Conservation (phyloP, 129 eudicot genomes). For the Arctium minus region DNA sequence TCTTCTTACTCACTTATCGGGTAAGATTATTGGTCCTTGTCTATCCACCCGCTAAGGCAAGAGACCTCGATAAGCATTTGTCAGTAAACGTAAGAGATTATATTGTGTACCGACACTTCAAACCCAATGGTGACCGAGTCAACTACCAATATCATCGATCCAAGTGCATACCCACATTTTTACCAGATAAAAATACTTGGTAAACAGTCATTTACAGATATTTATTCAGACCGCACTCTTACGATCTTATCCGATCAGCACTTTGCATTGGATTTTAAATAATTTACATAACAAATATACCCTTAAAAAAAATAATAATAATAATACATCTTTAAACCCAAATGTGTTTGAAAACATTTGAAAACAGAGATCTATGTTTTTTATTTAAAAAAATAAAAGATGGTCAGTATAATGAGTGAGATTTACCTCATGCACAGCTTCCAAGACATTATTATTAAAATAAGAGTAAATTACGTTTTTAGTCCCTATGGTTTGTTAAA, state of each 20-base stretch:
- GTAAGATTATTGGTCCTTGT: not conserved
- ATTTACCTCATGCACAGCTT: constrained; percentile 16
- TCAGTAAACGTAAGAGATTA: too few relatives aligned
- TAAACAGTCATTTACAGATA: too few relatives aligned
- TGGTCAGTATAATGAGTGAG: not conserved
- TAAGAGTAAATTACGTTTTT: too few relatives aligned
- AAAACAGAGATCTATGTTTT: constrained; percentile 1
- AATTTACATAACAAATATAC: not conserved
- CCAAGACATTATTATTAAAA: constrained; percentile 1
- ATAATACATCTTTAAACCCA: not conserved
- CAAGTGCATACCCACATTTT: not conserved
- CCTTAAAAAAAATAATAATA: not conserved
- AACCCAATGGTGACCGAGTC: not conserved
- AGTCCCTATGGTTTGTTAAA: too few relatives aligned
- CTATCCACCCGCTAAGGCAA: not conserved
- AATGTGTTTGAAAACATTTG: not conserved
- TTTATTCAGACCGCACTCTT: too few relatives aligned
- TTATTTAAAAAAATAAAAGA: not conserved
- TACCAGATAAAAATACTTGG: too few relatives aligned
- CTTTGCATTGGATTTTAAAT: not conserved
- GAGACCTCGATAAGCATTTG: not conserved
- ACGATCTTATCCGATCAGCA: too few relatives aligned
- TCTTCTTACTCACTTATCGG: too few relatives aligned
- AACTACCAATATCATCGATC: too few relatives aligned
- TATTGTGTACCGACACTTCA: not conserved